Percentiles rank a stretch among this genome's conserved stretches.
Evolutionary conservation across 1,139 yeast species (phyloP).

Genomic region (Saccharomyces uvarum): DNA sequence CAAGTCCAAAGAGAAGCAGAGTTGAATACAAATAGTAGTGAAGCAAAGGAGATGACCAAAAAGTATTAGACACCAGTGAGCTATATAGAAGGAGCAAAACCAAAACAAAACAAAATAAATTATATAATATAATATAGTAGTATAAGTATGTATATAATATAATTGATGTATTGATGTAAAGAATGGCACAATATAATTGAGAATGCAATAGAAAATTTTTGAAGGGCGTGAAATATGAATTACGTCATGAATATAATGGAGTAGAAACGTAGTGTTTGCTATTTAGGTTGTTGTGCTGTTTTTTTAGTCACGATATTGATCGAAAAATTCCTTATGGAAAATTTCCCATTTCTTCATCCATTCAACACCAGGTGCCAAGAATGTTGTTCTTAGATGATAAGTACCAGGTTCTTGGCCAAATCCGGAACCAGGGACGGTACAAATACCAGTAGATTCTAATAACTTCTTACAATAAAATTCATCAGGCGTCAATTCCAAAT

Average conservation of each 20-base stretch:
- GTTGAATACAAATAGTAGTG: not conserved
- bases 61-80: not conserved
- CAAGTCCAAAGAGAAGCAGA: not conserved
- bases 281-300: not conserved
- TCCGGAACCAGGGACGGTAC: slow-evolving; percentile 96
- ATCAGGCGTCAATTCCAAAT: slow-evolving; percentile 56
- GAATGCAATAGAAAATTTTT: not conserved
- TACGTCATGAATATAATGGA: not conserved
- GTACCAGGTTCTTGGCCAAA: slow-evolving; percentile 89
- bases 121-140: not conserved
- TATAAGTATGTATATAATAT: not conserved
- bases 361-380: slow-evolving; percentile 88
- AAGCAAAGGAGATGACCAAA: not conserved
- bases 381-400: slow-evolving; percentile 88
- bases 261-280: not conserved
- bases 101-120: not conserved
- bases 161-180: not conserved
- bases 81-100: not conserved
- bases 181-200: not conserved
- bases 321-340: slow-evolving; percentile 69
- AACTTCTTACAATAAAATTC: slow-evolving; percentile 80
- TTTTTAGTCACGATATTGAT: slow-evolving; percentile 38
- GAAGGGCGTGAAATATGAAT: not conserved
- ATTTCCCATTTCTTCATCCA: slow-evolving; percentile 71
- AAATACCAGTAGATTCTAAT: slow-evolving; percentile 85